phyloP scores from a whole-genome alignment of 2,329 filamentous ascomycete genomes.

The Coleophoma cylindrospora region DNA sequence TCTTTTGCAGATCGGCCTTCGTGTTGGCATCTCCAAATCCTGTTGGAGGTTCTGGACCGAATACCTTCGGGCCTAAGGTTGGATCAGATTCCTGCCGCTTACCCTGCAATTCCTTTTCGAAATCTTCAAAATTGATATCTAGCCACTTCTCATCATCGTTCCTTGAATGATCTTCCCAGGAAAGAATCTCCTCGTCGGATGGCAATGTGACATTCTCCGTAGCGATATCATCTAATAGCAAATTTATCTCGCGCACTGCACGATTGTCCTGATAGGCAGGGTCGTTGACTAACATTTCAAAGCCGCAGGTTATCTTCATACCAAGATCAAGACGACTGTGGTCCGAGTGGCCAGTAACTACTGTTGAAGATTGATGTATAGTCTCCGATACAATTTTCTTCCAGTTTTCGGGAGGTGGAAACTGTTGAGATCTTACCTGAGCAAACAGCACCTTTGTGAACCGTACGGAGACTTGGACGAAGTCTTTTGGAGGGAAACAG shows the following conservation, averaged over 20 bases:
- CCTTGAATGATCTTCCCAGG: conserved; percentile 57
- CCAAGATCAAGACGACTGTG: conserved; percentile 55
- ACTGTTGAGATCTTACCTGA: conserved; percentile 82
- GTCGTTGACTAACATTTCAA: conserved; percentile 77
- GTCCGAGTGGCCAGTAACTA: conserved; percentile 9
- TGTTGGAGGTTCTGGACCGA: conserved; percentile 10
- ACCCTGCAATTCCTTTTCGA: conserved; percentile 72
- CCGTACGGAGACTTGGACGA: conserved; percentile 71
- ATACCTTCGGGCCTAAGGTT: conserved; percentile 19
- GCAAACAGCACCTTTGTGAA: conserved; percentile 91
- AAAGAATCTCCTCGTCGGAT: conserved; percentile 63
- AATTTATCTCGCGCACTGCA: conserved; percentile 66
- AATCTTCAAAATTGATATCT: conserved; percentile 84
- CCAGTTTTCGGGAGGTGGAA: conserved; percentile 58
- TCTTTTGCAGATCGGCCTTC: conserved; percentile 77
- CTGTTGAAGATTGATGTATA: conserved; percentile 23
- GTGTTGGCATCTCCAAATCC: conserved; percentile 62
- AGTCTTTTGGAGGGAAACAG: conserved; percentile 69
- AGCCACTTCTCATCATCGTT: conserved; percentile 89
- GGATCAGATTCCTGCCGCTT: conserved; percentile 33
- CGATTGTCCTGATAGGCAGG: conserved; percentile 64
- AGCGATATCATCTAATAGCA: conserved; percentile 71
- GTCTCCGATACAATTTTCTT: conserved; percentile 28
- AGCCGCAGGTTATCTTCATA: conserved; percentile 86
- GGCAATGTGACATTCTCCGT: conserved; percentile 47